These are phyloP conservation scores for Ustilago shanxiensis DNA, from an alignment of 1,284 basidiomycete genomes.

Conservation along the genomic window DNA sequence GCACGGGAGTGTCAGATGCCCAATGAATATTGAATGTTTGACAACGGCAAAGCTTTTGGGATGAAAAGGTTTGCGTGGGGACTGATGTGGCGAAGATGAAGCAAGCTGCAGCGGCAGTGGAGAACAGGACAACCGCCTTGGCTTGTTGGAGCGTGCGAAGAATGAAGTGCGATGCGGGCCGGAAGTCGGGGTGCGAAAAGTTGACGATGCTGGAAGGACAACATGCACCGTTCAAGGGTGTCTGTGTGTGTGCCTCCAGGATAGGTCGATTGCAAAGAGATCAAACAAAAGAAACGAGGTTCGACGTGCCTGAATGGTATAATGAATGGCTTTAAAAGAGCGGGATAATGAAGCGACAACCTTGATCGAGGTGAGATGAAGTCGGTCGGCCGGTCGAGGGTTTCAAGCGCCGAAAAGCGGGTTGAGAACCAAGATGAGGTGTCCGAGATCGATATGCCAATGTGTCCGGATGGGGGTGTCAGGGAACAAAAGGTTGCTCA, in stretches of 20 bases:
- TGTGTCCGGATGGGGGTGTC: constrained; percentile 21
- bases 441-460: neutral
- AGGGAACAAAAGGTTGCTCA: constrained; percentile 10
- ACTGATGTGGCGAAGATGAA: constrained; percentile 28
- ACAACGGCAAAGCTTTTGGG: constrained; percentile 13
- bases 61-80: constrained; percentile 28
- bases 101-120: constrained; percentile 20
- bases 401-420: constrained; percentile 12
- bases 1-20: neutral
- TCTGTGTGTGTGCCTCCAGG: neutral
- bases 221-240: neutral
- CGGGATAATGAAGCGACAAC: constrained; percentile 16
- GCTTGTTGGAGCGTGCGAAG: constrained; percentile 34
- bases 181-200: neutral
- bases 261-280: neutral
- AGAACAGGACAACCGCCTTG: constrained; percentile 29
- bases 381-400: constrained; percentile 1
- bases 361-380: constrained; percentile 20
- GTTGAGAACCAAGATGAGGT: constrained; percentile 4
- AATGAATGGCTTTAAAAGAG: constrained; percentile 2
- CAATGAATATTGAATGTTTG: neutral
- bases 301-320: constrained; percentile 13
- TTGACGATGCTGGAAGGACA: neutral
- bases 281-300: neutral
- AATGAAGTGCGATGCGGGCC: constrained; percentile 14